These are phyloP conservation scores for Stygiomarasmius scandens DNA, from an alignment of 1,284 basidiomycete genomes.

Conservation along the genomic window DNA sequence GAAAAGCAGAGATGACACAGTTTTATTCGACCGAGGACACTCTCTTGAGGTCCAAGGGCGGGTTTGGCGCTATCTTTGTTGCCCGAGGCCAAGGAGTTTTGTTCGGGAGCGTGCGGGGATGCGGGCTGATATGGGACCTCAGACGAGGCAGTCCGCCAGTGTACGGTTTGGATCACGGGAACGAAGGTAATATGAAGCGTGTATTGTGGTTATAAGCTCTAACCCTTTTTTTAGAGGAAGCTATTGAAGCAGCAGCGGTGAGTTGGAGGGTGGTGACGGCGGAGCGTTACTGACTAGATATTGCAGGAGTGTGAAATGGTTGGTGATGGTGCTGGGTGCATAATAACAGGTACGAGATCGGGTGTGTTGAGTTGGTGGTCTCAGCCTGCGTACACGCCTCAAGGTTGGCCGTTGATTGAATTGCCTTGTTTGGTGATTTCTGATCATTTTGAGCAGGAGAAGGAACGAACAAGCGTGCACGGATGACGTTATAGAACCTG, in stretches of 20 bases:
- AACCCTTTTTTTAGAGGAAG: conserved; percentile 42
- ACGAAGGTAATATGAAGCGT: conserved; percentile 43
- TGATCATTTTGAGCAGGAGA: not conserved
- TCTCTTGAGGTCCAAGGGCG: not conserved
- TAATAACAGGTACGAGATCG: conserved; percentile 58
- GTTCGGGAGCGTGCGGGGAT: conserved; percentile 54
- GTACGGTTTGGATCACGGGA: conserved; percentile 57
- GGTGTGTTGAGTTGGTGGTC: conserved; percentile 62
- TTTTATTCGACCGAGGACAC: conserved; percentile 10
- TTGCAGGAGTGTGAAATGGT: conserved; percentile 4
- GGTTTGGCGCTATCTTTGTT: conserved; percentile 47
- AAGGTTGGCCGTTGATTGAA: conserved; percentile 20
- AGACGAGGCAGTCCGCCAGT: conserved; percentile 46
- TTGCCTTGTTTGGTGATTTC: conserved; percentile 1
- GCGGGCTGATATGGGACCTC: conserved; percentile 62
- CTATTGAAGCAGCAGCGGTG: conserved; percentile 59
- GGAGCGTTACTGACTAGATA: conserved; percentile 5
- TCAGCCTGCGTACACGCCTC: conserved; percentile 39
- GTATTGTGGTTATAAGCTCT: not conserved
- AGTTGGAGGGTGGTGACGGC: conserved; percentile 23
- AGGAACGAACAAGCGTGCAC: conserved; percentile 7
- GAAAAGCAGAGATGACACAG: conserved; percentile 42
- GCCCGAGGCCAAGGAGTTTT: conserved; percentile 52
- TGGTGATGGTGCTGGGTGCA: conserved; percentile 28
- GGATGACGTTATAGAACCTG: not conserved